Conservation (phyloP, 345 rosid species). For the Eucalyptus polyanthemos region DNA sequence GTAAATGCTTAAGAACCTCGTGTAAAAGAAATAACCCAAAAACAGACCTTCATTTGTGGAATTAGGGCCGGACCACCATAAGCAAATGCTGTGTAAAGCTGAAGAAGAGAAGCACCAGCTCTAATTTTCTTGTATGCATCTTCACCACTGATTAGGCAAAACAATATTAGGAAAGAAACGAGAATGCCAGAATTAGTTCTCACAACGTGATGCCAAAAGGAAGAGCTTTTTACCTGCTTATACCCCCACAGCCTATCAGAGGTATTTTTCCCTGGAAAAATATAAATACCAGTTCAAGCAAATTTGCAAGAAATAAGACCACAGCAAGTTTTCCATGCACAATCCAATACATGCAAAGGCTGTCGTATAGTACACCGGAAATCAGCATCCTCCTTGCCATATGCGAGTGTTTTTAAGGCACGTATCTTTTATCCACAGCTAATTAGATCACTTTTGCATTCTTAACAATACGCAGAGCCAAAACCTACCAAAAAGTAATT, state of each 20-base stretch:
- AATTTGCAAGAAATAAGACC: not conserved
- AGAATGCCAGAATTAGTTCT: not conserved
- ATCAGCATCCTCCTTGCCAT: not conserved
- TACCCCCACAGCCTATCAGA: constrained; percentile 87
- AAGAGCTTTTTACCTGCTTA: constrained; percentile 51
- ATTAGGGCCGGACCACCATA: constrained; percentile 97
- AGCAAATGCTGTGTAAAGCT: constrained; percentile 89
- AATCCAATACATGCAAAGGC: not conserved
- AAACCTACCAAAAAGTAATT: not conserved
- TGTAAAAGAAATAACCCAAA: not conserved
- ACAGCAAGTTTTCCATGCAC: not conserved
- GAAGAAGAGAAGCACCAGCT: constrained; percentile 95
- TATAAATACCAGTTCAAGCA: not conserved
- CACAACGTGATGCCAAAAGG: not conserved
- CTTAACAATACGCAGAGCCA: not conserved
- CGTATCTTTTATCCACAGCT: not conserved
- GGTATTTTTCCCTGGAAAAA: constrained; percentile 80
- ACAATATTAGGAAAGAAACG: not conserved
- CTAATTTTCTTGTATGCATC: constrained; percentile 93
- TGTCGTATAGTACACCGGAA: not conserved
- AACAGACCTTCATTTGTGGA: constrained; percentile 71
- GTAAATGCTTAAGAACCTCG: not conserved
- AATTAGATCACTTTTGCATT: not conserved
- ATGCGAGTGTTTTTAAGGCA: not conserved
- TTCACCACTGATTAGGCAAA: constrained; percentile 57